Evolutionary conservation across 805 yeast species (phyloP), one percentile per base, ranked within the genome.

Genomic region (Hanseniaspora hatyaiensis): DNA sequence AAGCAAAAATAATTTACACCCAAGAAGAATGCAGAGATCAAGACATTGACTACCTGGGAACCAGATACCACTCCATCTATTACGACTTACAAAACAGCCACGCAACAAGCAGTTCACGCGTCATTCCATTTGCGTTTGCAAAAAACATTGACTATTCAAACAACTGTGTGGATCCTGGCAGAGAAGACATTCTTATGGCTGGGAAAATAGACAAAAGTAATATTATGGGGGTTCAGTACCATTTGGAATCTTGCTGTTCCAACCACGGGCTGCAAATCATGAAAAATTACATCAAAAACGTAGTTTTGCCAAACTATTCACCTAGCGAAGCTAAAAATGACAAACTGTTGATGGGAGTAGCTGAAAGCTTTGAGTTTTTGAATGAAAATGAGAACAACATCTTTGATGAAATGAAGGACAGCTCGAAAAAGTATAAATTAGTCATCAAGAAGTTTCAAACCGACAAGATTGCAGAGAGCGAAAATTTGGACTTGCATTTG

Each of bases 201-300:
- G 92, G 73, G 0, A 72, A 66, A 57, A 88, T 84, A 57, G 54
- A 41, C 0, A 16, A 31, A 0, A 63, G 65, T 18, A 96, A 96
- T 0, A 82, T 82, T 66, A 89, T 70, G 60, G 98, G 95, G 0
- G 96, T 92, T 2, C 99, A 92, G 58, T 94, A 88, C 58, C 99
- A 92, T 58, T 98, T 98, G 0, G 99, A 92, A 58, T 86, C 96
- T 1, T 77, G 89, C 33, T 85, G 95, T 55, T 86, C 96, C 0
- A 66, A 70, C 12, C 55, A 65, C 40, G 98, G 98, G 1, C 69
- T 58, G 2, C 56, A 60, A 9, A 60, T 92, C 44, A 61, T 88
- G 3, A 52, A 55, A 8, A 83, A 82, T 58, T 89, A 89, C 59
- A 38, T 64, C 29, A 12, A 42, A 1, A 31, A 47, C 5, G 23